Evolutionary conservation across 2,329 filamentous ascomycete genomes (phyloP), one percentile per base, ranked within the genome.

Genomic region (Alternaria panax): DNA sequence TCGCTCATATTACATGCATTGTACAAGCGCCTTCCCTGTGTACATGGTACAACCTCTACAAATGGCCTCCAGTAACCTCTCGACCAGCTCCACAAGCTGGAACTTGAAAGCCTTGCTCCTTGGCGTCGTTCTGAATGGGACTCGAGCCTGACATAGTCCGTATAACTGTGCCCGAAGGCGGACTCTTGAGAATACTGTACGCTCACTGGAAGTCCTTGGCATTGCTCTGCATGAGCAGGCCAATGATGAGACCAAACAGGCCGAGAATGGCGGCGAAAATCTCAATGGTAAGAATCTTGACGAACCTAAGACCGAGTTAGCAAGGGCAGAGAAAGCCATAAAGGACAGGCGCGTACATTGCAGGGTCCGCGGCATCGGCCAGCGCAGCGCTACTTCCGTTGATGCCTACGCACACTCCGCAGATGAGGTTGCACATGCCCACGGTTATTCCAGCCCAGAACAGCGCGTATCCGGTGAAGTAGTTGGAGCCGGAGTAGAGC

Each of bases 201-300:
- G 46, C 66, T 69, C 66, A 75, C 59, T 77, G 75, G 66, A 97
- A 96, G 64, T 93, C 91, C 24, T 83, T 77, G 25, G 95, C 93
- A 80, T 95, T 96, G 77, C 90, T 86, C 59, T 92, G 92, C 52
- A 98, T 86, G 67, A 99, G 85, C 55, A 99, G 86, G 45, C 96
- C 95, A 69, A 99, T 89, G 75, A 99, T 99, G 65, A 99, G 86
- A 59, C 95, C 96, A 75, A 99, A 99, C 4, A 99, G 88, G 65
- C 96, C 95, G 11, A 99, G 86, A 48, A 99, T 94, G 40, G 94
- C 98, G 78, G 93, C 97, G 85, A 99, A 99, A 78, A 99, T 99
- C 81, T 99, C 96, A 74, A 99, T 96, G 69, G 99, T 94, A 52
- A 99, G 88, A 69, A 99, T 97, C 83, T 97, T 97, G 81, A 99